phyloP scores from a whole-genome alignment of 371 early-diverging fungal species.

The Capillidium heterosporum region DNA sequence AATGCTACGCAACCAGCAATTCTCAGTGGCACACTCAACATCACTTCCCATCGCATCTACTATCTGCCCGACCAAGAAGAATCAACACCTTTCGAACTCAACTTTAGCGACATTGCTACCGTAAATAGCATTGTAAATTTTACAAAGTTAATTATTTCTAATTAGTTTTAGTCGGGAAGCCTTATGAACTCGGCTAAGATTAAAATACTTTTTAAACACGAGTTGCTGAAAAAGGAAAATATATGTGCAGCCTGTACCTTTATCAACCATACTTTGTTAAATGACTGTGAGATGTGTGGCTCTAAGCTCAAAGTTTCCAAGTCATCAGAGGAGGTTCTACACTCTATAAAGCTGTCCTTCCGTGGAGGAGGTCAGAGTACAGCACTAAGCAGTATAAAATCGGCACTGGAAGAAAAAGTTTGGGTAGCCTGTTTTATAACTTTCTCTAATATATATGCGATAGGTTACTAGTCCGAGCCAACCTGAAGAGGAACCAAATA shows the following conservation, averaged over 20 bases:
- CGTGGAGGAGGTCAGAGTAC: not conserved
- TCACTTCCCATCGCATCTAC: not conserved
- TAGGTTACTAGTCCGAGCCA: not conserved
- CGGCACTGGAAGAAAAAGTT: not conserved
- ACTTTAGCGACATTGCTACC: not conserved
- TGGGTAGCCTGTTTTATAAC: not conserved
- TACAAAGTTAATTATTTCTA: not conserved
- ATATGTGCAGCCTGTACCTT: not conserved
- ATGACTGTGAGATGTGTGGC: not conserved
- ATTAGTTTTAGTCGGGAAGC: not conserved
- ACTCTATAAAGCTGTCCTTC: not conserved
- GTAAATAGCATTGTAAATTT: not conserved
- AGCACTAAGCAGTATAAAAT: not conserved
- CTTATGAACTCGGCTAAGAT: not conserved
- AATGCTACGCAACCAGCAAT: not conserved
- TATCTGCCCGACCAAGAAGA: not conserved
- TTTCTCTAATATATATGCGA: not conserved
- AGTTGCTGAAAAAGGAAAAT: not conserved
- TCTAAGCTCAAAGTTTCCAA: not conserved
- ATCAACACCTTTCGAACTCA: not conserved
- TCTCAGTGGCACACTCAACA: not conserved
- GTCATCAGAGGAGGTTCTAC: not conserved
- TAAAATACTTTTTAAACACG: not conserved
- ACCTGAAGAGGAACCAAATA: not conserved
- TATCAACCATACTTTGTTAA: not conserved